These are phyloP conservation scores for Hypoxylon sp. DNA, from an alignment of 2,329 filamentous ascomycete genomes.

Conservation along the genomic window DNA sequence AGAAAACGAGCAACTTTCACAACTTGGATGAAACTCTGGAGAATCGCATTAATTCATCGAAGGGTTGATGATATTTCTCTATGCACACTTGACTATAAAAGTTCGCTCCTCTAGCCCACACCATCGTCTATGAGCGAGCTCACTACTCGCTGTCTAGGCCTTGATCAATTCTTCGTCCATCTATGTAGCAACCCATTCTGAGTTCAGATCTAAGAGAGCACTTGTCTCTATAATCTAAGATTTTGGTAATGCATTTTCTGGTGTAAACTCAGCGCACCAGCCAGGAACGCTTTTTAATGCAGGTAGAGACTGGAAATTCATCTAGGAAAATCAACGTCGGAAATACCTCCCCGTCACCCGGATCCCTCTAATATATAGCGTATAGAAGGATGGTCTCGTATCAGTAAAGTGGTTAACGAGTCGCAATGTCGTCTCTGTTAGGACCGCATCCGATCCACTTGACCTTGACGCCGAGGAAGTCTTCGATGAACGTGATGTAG, in stretches of 20 bases:
- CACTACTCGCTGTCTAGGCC: not conserved
- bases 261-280: not conserved
- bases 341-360: not conserved
- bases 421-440: conserved; percentile 33
- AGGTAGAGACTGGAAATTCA: not conserved
- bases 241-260: conserved; percentile 1
- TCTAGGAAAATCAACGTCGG: not conserved
- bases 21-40: not conserved
- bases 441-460: conserved; percentile 42
- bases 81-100: not conserved
- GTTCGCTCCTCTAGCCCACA: not conserved
- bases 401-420: conserved; percentile 12
- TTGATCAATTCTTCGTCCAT: not conserved
- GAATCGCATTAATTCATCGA: not conserved
- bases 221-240: conserved; percentile 18
- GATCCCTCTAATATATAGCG: not conserved
- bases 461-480: conserved; percentile 38
- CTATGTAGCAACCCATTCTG: conserved; percentile 18
- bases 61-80: not conserved
- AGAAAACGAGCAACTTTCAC: not conserved
- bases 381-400: not conserved
- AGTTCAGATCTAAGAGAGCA: conserved; percentile 33
- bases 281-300: not conserved
- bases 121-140: not conserved
- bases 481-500: conserved; percentile 67